Base-by-base conservation (phyloP, 1,139 yeast species). In the Candida neerlandica region DNA sequence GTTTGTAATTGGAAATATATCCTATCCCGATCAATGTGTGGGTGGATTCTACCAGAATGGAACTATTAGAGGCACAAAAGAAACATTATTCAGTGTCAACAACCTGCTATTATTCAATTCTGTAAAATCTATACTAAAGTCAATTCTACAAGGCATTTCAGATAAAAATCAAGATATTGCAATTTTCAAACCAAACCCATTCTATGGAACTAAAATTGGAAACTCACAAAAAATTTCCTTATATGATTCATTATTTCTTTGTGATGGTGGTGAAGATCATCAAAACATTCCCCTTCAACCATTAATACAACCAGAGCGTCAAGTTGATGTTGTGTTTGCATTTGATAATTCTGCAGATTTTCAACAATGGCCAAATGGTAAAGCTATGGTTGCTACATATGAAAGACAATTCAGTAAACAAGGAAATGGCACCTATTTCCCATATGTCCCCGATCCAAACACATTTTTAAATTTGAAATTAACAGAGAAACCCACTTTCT, bases 341-440 rank as follows among this genome's bases (percentile, higher is more conserved):
- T 85, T 82, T 62, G 98, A 91, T 63, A 87, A 86, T 67, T 83
- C 91, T n/a, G 94, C 89, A 42, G 96, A 91, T 59, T 84, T 92
- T 0, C 69, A 71, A 14, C 66, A 72, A 38, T 88, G 94, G 90
- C 96, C 96, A 41, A 81, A 86, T 61, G 96, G 96, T 46, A 69
- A 86, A 1, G 82, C 96, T 0, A 63, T 89, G 45, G 80, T 80
- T 16, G 71, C 74, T 26, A 79, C 87, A 0, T 81, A 76, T 56
- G 58, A 67, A 48, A 70, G 87, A 43, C 85, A 81, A 60, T 78
- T 77, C 53, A 58, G 65, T 10, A 55, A 59, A 4, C 81, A 71
- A 55, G 79, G 79, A 2, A 63, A 62, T 45, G 76, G 75, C 3
- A 56, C 71, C 0, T 73, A 74, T 2, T 67, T 75, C 55, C 80